Conservation (phyloP, 495 filamentous ascomycete species). For the Penicillium flavigenum region DNA sequence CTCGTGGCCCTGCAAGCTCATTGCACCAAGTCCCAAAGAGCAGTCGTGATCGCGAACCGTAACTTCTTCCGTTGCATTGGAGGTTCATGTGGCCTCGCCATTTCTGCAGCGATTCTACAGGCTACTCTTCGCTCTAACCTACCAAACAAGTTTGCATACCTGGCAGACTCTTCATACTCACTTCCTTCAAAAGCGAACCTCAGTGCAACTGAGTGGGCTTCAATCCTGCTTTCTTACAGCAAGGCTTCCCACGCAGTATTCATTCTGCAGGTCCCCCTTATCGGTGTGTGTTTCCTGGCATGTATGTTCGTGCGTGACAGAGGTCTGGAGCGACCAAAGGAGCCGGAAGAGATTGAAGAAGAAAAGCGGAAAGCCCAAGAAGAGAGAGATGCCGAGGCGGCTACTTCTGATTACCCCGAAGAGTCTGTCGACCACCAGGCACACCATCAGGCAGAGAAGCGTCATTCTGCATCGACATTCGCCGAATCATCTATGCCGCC, state of each 20-base stretch:
- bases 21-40: constrained; percentile 55
- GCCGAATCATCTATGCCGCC: constrained; percentile 24
- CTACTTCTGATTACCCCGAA: constrained; percentile 9
- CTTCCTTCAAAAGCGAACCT: constrained; percentile 35
- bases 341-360: constrained; percentile 39
- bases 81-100: constrained; percentile 57
- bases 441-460: constrained; percentile 11
- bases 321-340: constrained; percentile 52
- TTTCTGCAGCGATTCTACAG: constrained; percentile 58
- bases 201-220: constrained; percentile 37
- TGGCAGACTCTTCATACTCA: constrained; percentile 46
- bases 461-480: constrained; percentile 23
- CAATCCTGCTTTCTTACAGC: constrained; percentile 51
- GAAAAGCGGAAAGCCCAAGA: constrained; percentile 28
- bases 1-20: constrained; percentile 65
- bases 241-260: constrained; percentile 55
- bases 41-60: constrained; percentile 59
- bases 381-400: constrained; percentile 23
- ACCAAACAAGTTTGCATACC: constrained; percentile 38
- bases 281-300: constrained; percentile 52
- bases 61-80: constrained; percentile 65
- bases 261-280: constrained; percentile 53
- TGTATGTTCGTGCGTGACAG: constrained; percentile 55
- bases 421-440: not conserved
- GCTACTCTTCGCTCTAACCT: constrained; percentile 49